phyloP scores from a whole-genome alignment of 2,329 filamentous ascomycete species.

The Bipolaris sorokiniana region DNA sequence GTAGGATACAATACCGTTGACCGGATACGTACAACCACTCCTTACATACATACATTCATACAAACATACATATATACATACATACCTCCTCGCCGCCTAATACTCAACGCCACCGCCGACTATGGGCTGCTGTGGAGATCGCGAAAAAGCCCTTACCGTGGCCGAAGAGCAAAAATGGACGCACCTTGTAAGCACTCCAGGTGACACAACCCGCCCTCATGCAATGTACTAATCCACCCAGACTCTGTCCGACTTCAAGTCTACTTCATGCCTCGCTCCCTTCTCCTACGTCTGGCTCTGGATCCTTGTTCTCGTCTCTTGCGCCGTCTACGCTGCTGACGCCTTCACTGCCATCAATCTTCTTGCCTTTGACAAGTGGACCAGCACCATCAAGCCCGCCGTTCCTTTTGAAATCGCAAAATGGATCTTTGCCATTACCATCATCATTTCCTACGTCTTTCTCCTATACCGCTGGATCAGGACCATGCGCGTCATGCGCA shows the following conservation, averaged over 20 bases:
- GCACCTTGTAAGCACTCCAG: constrained; percentile 72
- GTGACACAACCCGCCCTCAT: neutral
- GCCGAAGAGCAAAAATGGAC: constrained; percentile 73
- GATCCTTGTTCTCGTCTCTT: constrained; percentile 76
- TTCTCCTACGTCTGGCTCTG: constrained; percentile 87
- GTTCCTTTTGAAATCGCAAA: constrained; percentile 81
- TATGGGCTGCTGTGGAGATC: constrained; percentile 49
- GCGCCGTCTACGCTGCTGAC: constrained; percentile 87
- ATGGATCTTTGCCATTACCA: constrained; percentile 94
- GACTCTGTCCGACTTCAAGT: constrained; percentile 77
- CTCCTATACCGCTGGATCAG: constrained; percentile 79
- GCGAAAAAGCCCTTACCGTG: constrained; percentile 48
- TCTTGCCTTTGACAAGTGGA: constrained; percentile 87
- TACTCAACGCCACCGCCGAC: constrained; percentile 28
- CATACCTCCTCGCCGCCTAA: constrained; percentile 25
- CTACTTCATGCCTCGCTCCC: constrained; percentile 74
- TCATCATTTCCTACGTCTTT: constrained; percentile 87
- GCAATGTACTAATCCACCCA: constrained; percentile 35
- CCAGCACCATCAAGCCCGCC: constrained; percentile 77
- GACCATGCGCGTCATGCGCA: constrained; percentile 78
- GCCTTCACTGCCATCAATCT: constrained; percentile 93
- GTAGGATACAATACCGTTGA: constrained; percentile 43
- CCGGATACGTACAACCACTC: constrained; percentile 32
- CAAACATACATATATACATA: constrained; percentile 14
- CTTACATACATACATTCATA: constrained; percentile 15